Evolutionary conservation across 148 eudicot genomes (phyloP).

Genomic region (Silene uniflora): DNA sequence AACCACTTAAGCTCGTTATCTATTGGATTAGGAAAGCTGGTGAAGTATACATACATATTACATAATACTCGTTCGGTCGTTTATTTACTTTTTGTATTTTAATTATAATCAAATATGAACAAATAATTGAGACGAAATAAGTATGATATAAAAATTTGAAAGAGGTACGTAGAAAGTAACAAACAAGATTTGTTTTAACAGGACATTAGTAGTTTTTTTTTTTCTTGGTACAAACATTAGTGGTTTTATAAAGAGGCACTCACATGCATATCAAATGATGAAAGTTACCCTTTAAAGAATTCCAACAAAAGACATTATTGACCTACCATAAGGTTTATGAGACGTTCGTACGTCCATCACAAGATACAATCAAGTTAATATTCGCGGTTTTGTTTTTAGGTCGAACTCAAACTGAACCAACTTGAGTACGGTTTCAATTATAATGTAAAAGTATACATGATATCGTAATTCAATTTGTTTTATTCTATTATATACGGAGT

Average conservation of each 20-base stretch:
- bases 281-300: not conserved
- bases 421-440: too few relatives aligned
- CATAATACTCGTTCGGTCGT: too few relatives aligned
- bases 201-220: not conserved
- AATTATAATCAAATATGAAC: too few relatives aligned
- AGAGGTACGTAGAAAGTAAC: not conserved
- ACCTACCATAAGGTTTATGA: not conserved
- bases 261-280: slow-evolving; percentile 16
- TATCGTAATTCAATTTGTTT: too few relatives aligned
- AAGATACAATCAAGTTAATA: too few relatives aligned
- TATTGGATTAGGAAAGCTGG: not conserved
- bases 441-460: too few relatives aligned
- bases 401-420: too few relatives aligned
- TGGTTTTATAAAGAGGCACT: not conserved
- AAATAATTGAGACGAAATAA: too few relatives aligned
- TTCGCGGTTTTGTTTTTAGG: not conserved
- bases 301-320: not conserved
- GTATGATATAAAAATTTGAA: not conserved
- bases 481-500: too few relatives aligned
- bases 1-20: not conserved
- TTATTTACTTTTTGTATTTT: too few relatives aligned
- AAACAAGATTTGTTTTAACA: not conserved
- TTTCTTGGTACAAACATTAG: too few relatives aligned
- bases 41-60: not conserved
- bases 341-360: not conserved